Conservation (phyloP, 2,329 filamentous ascomycete species). For the Diaporthe sp. region DNA sequence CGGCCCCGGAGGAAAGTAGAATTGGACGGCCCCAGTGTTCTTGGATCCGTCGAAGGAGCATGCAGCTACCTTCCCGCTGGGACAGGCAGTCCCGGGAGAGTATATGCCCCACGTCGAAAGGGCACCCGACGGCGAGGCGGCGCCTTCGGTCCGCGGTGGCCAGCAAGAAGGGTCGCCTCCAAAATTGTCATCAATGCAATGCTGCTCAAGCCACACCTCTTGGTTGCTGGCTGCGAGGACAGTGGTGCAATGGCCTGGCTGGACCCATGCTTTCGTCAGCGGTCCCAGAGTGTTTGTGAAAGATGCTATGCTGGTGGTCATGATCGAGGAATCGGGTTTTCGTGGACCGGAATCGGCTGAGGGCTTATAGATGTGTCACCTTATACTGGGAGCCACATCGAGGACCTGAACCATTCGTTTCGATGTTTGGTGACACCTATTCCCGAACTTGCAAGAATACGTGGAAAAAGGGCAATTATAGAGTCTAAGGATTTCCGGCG, state of each 20-base stretch:
- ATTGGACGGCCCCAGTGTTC: neutral
- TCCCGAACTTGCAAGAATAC: neutral
- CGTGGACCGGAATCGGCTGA: neutral
- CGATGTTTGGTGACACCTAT: neutral
- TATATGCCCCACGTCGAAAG: conserved; percentile 15
- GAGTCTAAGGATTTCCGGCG: neutral
- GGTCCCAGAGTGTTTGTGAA: neutral
- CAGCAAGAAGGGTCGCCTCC: neutral
- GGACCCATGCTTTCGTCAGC: neutral
- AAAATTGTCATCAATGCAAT: neutral
- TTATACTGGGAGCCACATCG: neutral
- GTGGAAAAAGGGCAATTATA: neutral
- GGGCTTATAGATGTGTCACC: neutral
- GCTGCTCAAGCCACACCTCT: neutral
- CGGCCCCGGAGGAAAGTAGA: neutral
- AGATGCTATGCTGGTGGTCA: neutral
- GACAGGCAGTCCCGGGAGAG: neutral
- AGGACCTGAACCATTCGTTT: neutral
- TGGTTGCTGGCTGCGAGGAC: neutral
- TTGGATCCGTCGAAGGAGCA: neutral
- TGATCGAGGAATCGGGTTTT: neutral
- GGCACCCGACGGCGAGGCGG: neutral
- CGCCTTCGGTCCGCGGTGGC: conserved; percentile 6
- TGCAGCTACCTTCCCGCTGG: neutral
- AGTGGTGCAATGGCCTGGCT: neutral